These are phyloP conservation scores for Alternaria conjuncta DNA, from an alignment of 2,329 filamentous ascomycete genomes.

Conservation along the genomic window DNA sequence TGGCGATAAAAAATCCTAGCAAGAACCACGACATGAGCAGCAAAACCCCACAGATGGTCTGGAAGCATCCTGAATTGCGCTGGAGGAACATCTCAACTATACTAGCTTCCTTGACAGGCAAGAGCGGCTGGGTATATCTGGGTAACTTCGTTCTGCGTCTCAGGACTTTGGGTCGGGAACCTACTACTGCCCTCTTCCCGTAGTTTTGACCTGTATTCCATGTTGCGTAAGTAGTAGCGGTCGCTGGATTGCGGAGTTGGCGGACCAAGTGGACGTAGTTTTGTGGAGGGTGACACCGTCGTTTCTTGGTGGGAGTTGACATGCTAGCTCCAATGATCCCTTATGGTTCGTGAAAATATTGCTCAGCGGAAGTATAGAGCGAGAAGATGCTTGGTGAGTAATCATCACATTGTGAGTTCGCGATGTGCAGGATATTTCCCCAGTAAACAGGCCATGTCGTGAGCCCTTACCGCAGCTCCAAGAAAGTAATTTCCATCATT, in stretches of 20 bases:
- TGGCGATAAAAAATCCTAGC: background rate
- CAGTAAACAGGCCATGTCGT: background rate
- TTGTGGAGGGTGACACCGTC: background rate
- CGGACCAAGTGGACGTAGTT: background rate
- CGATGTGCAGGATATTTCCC: background rate
- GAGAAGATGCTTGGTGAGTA: background rate
- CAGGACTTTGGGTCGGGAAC: background rate
- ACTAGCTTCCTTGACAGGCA: background rate
- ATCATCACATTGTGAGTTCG: background rate
- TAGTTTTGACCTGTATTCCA: background rate
- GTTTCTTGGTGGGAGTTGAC: background rate
- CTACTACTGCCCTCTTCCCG: fast-evolving
- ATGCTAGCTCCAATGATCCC: background rate
- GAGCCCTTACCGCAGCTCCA: background rate
- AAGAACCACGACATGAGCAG: background rate
- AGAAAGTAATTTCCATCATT: background rate
- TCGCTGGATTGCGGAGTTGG: background rate
- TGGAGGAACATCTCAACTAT: background rate
- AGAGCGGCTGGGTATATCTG: background rate
- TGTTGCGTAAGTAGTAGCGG: background rate
- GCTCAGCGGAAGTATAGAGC: background rate
- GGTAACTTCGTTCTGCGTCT: background rate
- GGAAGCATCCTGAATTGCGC: too few species aligned
- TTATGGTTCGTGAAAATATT: background rate
- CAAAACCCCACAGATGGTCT: background rate